A percentile compares a stretch with the other conserved stretches of the same genome.
Evolutionary conservation across 108 stramenopile species (phyloP).

Genomic region (Heterococcus sp.): DNA sequence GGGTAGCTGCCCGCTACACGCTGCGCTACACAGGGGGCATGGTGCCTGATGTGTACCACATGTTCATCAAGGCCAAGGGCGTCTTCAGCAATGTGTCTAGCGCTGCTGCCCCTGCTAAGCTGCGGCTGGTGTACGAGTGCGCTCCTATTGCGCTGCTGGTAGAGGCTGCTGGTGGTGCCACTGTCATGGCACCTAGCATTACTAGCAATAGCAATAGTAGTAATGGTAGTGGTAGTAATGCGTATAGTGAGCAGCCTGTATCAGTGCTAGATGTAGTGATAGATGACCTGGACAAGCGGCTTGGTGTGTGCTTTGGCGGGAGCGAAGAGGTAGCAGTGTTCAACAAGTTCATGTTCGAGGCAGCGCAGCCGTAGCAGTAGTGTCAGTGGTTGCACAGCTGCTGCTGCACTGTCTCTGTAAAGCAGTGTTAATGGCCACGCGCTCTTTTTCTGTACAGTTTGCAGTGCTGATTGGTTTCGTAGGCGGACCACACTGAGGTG

Average conservation of each 20-base stretch:
- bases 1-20: constrained; percentile 45
- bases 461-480: neutral
- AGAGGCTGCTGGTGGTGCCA: constrained; percentile 54
- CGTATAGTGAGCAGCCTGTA: no score
- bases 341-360: constrained; percentile 67
- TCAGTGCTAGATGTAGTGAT: constrained; percentile 72
- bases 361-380: neutral
- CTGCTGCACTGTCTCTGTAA: neutral
- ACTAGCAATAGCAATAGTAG: neutral
- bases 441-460: neutral
- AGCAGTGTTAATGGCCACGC: neutral
- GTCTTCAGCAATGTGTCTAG: constrained; percentile 53
- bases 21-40: constrained; percentile 57
- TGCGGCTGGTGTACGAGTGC: constrained; percentile 55
- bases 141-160: constrained; percentile 55
- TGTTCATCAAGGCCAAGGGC: constrained; percentile 48
- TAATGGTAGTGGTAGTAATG: constrained; percentile 34
- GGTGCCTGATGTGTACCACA: constrained; percentile 61
- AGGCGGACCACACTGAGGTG: neutral
- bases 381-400: neutral
- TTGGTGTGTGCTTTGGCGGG: constrained; percentile 75
- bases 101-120: constrained; percentile 52
- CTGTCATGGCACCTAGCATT: constrained; percentile 12
- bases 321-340: constrained; percentile 68
- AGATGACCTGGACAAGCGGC: constrained; percentile 71